Evolutionary conservation across 768 basidiomycete species (phyloP).

Genomic region (Lanmaoa rubissima): DNA sequence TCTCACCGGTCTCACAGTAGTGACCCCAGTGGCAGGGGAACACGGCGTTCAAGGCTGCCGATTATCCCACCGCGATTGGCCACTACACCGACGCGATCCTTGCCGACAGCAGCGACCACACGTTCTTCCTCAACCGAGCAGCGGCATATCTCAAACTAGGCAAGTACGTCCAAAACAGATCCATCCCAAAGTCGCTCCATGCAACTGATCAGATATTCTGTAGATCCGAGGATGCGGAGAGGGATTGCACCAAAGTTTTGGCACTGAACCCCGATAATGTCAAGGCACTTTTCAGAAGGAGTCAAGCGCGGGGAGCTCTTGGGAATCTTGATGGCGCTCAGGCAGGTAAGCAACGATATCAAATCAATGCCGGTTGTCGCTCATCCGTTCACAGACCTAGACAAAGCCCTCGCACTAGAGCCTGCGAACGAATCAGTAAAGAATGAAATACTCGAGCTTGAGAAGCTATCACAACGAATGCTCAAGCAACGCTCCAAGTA

Average conservation of each 20-base stretch:
- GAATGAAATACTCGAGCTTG: conserved; percentile 58
- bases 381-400: conserved; percentile 50
- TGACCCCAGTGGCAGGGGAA: conserved; percentile 62
- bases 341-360: conserved; percentile 41
- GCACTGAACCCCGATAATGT: conserved; percentile 55
- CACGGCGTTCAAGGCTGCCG: conserved; percentile 74
- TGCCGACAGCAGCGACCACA: conserved; percentile 66
- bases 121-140: conserved; percentile 83
- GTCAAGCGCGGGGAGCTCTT: conserved; percentile 63
- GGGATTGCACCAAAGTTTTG: conserved; percentile 74
- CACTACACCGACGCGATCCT: conserved; percentile 83
- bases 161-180: conserved; percentile 64
- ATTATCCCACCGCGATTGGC: conserved; percentile 78
- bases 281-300: conserved; percentile 79
- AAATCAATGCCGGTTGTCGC: not conserved
- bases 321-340: conserved; percentile 57
- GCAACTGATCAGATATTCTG: not conserved
- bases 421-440: conserved; percentile 61
- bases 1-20: not conserved
- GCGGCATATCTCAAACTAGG: conserved; percentile 91
- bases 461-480: conserved; percentile 35
- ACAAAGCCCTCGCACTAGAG: conserved; percentile 56
- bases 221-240: conserved; percentile 76
- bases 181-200: not conserved
- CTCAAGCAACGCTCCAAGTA: conserved; percentile 37